These are phyloP conservation scores for Boletus rex-veris DNA, from an alignment of 768 basidiomycete species.

Conservation along the genomic window DNA sequence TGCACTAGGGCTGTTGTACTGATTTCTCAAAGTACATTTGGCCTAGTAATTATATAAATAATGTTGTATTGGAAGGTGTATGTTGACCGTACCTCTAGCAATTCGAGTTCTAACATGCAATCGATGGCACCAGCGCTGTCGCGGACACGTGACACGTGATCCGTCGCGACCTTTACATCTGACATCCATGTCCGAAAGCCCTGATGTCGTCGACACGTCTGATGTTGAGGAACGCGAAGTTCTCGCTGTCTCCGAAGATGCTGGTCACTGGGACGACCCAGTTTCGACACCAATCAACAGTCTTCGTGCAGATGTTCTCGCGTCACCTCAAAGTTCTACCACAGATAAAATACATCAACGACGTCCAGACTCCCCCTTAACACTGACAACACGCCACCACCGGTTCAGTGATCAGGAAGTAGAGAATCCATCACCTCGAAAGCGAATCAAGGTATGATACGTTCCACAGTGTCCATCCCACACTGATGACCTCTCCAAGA, in stretches of 20 bases:
- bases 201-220: conserved; percentile 58
- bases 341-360: background rate
- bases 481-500: conserved; percentile 19
- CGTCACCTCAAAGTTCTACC: background rate
- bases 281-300: background rate
- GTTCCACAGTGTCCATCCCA: background rate
- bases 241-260: conserved; percentile 21
- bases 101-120: background rate
- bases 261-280: background rate
- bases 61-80: conserved; percentile 18
- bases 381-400: background rate
- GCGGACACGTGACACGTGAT: conserved; percentile 21
- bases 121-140: background rate
- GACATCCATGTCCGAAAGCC: conserved; percentile 14
- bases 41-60: background rate
- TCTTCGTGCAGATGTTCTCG: background rate
- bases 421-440: conserved; percentile 31
- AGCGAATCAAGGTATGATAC: conserved; percentile 35
- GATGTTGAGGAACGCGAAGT: conserved; percentile 58
- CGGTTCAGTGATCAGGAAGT: conserved; percentile 8
- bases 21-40: conserved; percentile 1
- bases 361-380: background rate
- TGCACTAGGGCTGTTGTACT: conserved; percentile 7
- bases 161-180: background rate
- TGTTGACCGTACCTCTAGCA: background rate